Evolutionary conservation across 1,139 yeast species (phyloP), one percentile per base, ranked within the genome.

Genomic region (Diutina siamensis): DNA sequence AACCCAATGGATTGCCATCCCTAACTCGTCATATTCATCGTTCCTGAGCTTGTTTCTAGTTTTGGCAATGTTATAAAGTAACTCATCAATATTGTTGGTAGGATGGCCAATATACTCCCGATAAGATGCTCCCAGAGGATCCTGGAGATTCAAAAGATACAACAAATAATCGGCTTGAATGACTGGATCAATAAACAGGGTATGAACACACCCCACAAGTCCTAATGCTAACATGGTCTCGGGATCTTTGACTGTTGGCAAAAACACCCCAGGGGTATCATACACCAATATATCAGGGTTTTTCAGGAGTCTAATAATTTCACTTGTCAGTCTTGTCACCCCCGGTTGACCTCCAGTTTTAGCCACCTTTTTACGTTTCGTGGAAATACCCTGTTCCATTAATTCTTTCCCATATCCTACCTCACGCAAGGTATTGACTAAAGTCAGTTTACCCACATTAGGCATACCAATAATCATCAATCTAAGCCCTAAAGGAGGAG

Each of bases 391-490:
- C 17, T 54, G 52, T 8, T 51, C 54, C 22, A 49, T 49, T n/a
- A 52, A 49, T 41, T 52, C 54, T 7, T 51, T 46, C 10, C 60
- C 52, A 46, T 67, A 60, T 2, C 87, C 86, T 2, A 74, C 74
- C 20, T 68, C 68, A 48, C 97, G 64, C 46, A 92, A 64, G 0
- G 83, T 72, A 57, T 92, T 92, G 12, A 89, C 82, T 48, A 92
- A 63, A 0, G 95, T 83, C n/a, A 95, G 85, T 60, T 92, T 92
- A 1, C 98, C 98, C n/a, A 88, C 95, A 59, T 92, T 92, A 1
- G 98, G 98, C 94, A 92, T 85, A 0, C 98, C 98, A 10, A 84
- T 80, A 44, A 92, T 78, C 68, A 89, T 69, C 46, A 84, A 61
- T 34, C 89, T 64, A 45, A 84, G 65, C 0, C 98, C 97, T 47